phyloP scores from a whole-genome alignment of 805 yeast species.

The Wickerhamiella dianesei region DNA sequence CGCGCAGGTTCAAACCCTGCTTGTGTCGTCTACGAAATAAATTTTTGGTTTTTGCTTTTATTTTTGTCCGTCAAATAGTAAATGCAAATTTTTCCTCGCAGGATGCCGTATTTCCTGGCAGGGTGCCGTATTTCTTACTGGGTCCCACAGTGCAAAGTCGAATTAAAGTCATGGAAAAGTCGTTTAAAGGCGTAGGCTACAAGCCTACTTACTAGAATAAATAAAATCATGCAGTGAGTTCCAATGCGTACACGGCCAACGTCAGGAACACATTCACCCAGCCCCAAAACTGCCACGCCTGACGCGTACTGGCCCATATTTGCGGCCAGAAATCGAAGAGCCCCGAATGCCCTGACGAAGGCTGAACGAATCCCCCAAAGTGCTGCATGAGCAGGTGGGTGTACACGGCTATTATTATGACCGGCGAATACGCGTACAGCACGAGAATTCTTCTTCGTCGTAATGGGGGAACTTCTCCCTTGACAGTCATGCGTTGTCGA shows the following conservation, averaged over 20 bases:
- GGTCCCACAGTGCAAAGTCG: too few relatives aligned
- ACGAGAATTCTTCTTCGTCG: constrained; percentile 23
- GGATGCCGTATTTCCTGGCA: too few relatives aligned
- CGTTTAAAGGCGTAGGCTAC: not conserved
- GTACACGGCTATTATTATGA: constrained; percentile 87
- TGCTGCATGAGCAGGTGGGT: constrained; percentile 88
- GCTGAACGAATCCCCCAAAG: constrained; percentile 18
- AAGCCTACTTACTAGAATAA: not conserved
- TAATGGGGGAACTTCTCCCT: constrained; percentile 10
- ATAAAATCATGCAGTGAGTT: constrained; percentile 29
- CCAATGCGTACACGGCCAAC: constrained; percentile 64
- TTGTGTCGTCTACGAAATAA: too few relatives aligned
- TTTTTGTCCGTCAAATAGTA: too few relatives aligned
- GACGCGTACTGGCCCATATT: constrained; percentile 28
- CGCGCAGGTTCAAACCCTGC: constrained; percentile 29
- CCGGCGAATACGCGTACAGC: constrained; percentile 81
- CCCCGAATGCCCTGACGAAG: not conserved
- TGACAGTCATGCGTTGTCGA: constrained; percentile 11
- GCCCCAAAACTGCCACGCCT: constrained; percentile 92
- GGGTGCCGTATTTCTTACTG: too few relatives aligned
- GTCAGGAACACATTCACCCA: constrained; percentile 86
- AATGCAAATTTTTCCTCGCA: too few relatives aligned
- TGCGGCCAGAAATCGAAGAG: constrained; percentile 6
- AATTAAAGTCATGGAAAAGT: too few relatives aligned
- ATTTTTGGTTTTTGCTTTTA: constrained; percentile 18